Conservation (phyloP, 768 basidiomycete species). For the Naematelia encephala region DNA sequence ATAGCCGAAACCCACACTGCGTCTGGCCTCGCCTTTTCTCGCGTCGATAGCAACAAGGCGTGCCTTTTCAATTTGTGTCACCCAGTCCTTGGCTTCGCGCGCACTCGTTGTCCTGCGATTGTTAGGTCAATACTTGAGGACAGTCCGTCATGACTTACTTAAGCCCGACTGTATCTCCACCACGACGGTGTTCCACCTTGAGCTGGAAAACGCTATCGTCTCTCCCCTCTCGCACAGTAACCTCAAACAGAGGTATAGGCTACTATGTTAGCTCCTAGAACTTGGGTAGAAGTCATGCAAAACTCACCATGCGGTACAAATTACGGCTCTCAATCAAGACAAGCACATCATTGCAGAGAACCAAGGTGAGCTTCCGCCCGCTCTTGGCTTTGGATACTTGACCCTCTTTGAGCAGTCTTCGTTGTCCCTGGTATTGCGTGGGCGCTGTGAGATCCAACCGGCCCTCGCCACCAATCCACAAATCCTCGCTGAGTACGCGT, state of each 20-base stretch:
- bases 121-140: not conserved
- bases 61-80: conserved; percentile 24
- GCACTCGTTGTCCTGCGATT: conserved; percentile 16
- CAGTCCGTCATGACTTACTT: conserved; percentile 23
- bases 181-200: conserved; percentile 65
- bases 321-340: conserved; percentile 75
- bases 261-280: conserved; percentile 38
- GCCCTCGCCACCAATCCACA: conserved; percentile 81
- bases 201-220: conserved; percentile 58
- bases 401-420: conserved; percentile 77
- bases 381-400: conserved; percentile 75
- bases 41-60: conserved; percentile 13
- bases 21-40: conserved; percentile 11
- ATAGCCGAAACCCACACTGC: conserved; percentile 2
- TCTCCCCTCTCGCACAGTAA: conserved; percentile 24
- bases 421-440: conserved; percentile 76
- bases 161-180: conserved; percentile 63
- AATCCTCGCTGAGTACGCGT: conserved; percentile 65
- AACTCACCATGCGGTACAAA: conserved; percentile 76
- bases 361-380: conserved; percentile 67
- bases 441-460: conserved; percentile 86
- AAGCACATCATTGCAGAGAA: conserved; percentile 85
- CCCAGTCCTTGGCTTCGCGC: conserved; percentile 34
- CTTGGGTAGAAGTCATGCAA: not conserved
- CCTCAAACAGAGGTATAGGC: conserved; percentile 60